Evolutionary conservation across 148 eudicot genomes (phyloP), one percentile per base, ranked within the genome.

Genomic region (Arbutus unedo): DNA sequence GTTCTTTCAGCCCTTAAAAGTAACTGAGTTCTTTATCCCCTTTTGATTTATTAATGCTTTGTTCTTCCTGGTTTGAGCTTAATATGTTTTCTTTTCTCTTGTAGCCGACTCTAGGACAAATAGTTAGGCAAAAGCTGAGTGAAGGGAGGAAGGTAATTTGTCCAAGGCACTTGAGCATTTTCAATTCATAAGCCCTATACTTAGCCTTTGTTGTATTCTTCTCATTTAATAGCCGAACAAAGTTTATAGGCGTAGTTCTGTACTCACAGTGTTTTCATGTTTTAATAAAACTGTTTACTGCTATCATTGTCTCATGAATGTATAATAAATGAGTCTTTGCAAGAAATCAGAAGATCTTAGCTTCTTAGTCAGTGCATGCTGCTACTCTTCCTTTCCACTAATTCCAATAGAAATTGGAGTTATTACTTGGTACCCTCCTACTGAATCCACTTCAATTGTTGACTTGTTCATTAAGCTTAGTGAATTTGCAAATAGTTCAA

Each of bases 51-150:
- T 82, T 23, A 9, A 41, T 54, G 38, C 66, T 25, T 81, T 70
- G 31, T 56, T 38, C 19, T 66, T 76, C 55, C 53, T 51, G 15
- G 23, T 81, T 81, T 72, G 62, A 68, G 14, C 7, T 59, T 16
- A 14, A 60, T 74, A 44, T n/a, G 56, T 41, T 47, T 77, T 21
- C 67, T 72, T 25, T 71, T 70, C 60, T 60, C 45, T 47, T 89
- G 85, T 96, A 96, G 99, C 97, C 93, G 83, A 93, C 98, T 51
- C 82, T 94, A 73, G 91, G 92, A 3, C 99, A 93, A 89, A 83
- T 96, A 85, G 98, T 96, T 75, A 90, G 96, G 85, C 99, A 93
- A 74, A 91, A 91, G 87, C 82, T 96, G 86, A 90, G 95, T 89
- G 99, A 94, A 89, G 98, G 98, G 74, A 91, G 97, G 78, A 93